These are phyloP conservation scores for Hypsizygus marmoreus DNA, from an alignment of 768 basidiomycete genomes.

Conservation along the genomic window DNA sequence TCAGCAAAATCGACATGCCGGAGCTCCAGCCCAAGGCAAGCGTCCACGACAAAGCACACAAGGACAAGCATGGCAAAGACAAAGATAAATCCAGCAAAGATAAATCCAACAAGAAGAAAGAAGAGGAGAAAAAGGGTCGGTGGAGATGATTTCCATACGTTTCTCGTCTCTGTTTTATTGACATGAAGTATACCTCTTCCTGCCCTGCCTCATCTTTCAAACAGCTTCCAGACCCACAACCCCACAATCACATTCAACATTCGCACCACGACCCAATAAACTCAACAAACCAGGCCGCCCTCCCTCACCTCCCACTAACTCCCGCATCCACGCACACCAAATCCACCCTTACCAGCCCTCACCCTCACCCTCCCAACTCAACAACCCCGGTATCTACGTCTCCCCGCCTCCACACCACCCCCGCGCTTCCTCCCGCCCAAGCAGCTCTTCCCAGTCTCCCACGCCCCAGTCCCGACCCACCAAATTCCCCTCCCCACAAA, in stretches of 20 bases:
- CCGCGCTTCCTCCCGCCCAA: slow-evolving; percentile 14
- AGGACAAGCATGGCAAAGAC: slow-evolving; percentile 19
- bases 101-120: slow-evolving; percentile 31
- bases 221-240: slow-evolving; percentile 10
- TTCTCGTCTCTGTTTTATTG: slow-evolving; percentile 5
- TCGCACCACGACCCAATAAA: slow-evolving; percentile 19
- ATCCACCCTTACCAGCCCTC: slow-evolving; percentile 34
- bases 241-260: slow-evolving; percentile 10
- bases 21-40: slow-evolving; percentile 64
- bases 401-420: slow-evolving; percentile 35
- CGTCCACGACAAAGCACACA: slow-evolving; percentile 25
- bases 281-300: slow-evolving; percentile 20
- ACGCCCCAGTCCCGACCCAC: background rate
- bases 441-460: background rate
- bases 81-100: slow-evolving; percentile 6
- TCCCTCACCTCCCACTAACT: slow-evolving; percentile 21
- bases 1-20: slow-evolving; percentile 88
- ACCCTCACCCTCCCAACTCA: slow-evolving; percentile 44
- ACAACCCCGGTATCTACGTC: slow-evolving; percentile 40
- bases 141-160: slow-evolving; percentile 20
- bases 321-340: slow-evolving; percentile 32
- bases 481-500: slow-evolving; percentile 9
- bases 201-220: background rate
- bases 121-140: slow-evolving; percentile 46
- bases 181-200: slow-evolving; percentile 4